Percentiles rank a stretch among this genome's conserved stretches.
phyloP scores from a whole-genome alignment of 1,284 basidiomycete genomes.

The Papiliotrema fonsecae region DNA sequence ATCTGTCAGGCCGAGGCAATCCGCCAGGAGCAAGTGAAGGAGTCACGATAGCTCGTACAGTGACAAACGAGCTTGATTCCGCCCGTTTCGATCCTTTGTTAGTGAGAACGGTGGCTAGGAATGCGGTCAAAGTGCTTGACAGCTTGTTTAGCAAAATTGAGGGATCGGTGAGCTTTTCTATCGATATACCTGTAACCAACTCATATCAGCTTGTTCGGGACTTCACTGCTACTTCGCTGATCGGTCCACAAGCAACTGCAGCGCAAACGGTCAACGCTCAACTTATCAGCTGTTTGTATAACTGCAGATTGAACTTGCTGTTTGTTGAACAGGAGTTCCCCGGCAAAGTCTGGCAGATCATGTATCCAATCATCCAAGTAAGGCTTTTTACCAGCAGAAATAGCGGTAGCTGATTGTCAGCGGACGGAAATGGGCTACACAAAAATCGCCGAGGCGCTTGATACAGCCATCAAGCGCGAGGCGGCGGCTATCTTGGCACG shows the following conservation, averaged over 20 bases:
- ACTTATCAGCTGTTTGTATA: constrained; percentile 70
- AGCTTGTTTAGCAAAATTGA: constrained; percentile 61
- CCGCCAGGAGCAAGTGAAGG: constrained; percentile 74
- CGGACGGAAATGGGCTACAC: constrained; percentile 59
- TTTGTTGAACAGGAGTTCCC: constrained; percentile 68
- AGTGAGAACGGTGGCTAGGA: constrained; percentile 69
- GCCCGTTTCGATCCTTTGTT: constrained; percentile 89
- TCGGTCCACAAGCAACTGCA: constrained; percentile 70
- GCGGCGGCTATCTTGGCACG: constrained; percentile 68
- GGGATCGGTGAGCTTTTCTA: constrained; percentile 56
- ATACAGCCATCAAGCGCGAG: constrained; percentile 71
- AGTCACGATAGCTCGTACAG: constrained; percentile 63
- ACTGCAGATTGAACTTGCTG: constrained; percentile 65
- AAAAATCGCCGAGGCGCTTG: constrained; percentile 63
- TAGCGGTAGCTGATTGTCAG: constrained; percentile 44
- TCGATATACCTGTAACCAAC: neutral
- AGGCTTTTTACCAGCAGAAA: constrained; percentile 15
- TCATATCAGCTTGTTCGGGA: constrained; percentile 62
- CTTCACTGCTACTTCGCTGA: constrained; percentile 66
- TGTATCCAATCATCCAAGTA: constrained; percentile 64
- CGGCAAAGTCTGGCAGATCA: constrained; percentile 56
- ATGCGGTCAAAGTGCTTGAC: constrained; percentile 63
- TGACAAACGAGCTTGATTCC: constrained; percentile 86
- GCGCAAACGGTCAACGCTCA: constrained; percentile 72
- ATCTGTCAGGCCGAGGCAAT: constrained; percentile 55